Evolutionary conservation across 768 basidiomycete species (phyloP), one percentile per base, ranked within the genome.

Genomic region (Erythrobasidium yunnanense): DNA sequence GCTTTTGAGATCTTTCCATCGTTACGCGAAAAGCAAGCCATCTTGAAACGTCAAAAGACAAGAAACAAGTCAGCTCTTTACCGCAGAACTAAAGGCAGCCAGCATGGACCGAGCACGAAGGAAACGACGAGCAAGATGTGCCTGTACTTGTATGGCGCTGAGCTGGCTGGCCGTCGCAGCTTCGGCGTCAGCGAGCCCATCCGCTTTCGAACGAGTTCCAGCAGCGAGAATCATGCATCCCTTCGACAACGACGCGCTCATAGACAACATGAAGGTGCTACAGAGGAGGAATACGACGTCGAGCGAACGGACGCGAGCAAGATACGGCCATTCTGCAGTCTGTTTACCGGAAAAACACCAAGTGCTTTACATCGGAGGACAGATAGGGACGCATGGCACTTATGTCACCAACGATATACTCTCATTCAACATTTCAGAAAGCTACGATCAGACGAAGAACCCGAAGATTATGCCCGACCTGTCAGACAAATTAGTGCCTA

Each of bases 341-440:
- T 69, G 66, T 65, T 66, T 70, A 29, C 30, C 66, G 13, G 27
- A 49, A 8, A 2, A 34, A 1, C 58, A 66, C 42, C 0, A 18
- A 4, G 51, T 72, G 53, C 54, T 72, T 42, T 45, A 70, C 29
- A 52, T 72, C 46, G 71, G 70, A 22, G 71, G 71, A 23, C 67
- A 68, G 33, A 57, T 68, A 23, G 67, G 63, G 23, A 50, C 47
- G 22, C 42, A 35, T 5, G 65, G 65, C 23, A 60, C 66, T 6
- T 45, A 25, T 38, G 30, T 73, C 45, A 67, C 72, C 7, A 35
- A 51, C 33, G 18, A 62, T 5, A 68, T 69, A 38, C 62, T 73
- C n/a, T 4, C 38, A 17, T 69, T 70, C 60, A 47, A 65, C 58
- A 63, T 71, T 34, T 65, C 25, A 2, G 45, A 66, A 23, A 23